phyloP scores from a whole-genome alignment of 2,329 filamentous ascomycete genomes.

The Botrytis porri region DNA sequence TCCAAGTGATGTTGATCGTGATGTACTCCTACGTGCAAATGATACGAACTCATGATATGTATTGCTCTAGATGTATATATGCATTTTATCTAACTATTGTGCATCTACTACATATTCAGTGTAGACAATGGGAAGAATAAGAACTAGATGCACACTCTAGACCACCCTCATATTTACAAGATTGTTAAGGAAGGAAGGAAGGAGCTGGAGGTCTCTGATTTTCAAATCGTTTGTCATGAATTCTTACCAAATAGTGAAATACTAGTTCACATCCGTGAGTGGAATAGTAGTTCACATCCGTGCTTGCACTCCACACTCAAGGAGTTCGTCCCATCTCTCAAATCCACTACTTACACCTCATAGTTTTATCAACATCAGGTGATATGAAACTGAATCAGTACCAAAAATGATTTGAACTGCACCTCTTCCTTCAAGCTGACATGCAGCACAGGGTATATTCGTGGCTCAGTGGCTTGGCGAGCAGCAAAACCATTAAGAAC shows the following conservation, averaged over 20 bases:
- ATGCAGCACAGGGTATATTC: background rate
- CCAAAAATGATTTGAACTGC: background rate
- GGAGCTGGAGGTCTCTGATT: background rate
- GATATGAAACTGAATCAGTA: background rate
- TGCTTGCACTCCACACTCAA: background rate
- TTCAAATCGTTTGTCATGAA: background rate
- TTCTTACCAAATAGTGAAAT: background rate
- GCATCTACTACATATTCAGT: background rate
- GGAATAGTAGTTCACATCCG: background rate
- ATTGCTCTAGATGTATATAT: background rate
- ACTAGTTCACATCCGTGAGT: background rate
- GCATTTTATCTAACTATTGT: background rate
- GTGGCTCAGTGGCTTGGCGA: constrained; percentile 2
- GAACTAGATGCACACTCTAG: background rate
- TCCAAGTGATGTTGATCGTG: no score
- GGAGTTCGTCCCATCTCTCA: background rate
- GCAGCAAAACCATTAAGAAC: background rate
- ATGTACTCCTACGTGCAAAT: background rate
- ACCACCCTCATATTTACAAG: background rate
- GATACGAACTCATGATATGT: background rate
- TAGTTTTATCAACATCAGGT: background rate
- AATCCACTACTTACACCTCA: background rate
- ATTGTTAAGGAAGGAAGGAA: background rate
- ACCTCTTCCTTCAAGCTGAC: background rate
- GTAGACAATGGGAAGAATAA: background rate